Conservation (phyloP, 805 yeast species). For the Barnettozyma populi region DNA sequence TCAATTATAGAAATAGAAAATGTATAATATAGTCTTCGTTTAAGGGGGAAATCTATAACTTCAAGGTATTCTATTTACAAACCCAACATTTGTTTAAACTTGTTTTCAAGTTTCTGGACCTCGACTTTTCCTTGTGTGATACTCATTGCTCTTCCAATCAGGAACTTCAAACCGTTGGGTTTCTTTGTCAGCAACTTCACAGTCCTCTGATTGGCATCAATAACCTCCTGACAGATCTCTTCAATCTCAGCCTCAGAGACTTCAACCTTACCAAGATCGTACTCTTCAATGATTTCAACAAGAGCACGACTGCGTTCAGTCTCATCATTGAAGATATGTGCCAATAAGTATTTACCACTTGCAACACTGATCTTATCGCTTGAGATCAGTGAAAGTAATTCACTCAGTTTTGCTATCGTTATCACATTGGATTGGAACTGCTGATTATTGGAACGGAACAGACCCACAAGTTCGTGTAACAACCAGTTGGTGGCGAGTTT, state of each 20-base stretch:
- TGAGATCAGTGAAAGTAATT: slow-evolving; percentile 48
- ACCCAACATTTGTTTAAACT: slow-evolving; percentile 26
- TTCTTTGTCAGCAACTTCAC: slow-evolving; percentile 54
- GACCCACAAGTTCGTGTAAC: slow-evolving; percentile 74
- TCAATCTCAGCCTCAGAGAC: slow-evolving; percentile 30
- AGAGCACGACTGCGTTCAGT: slow-evolving; percentile 34
- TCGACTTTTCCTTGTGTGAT: slow-evolving; percentile 56
- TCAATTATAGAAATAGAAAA: not conserved
- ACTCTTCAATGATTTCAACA: slow-evolving; percentile 44
- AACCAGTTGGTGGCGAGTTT: slow-evolving; percentile 69
- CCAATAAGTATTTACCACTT: slow-evolving; percentile 60
- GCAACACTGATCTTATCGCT: slow-evolving; percentile 47
- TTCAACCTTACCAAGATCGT: slow-evolving; percentile 39
- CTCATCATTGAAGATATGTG: slow-evolving; percentile 51
- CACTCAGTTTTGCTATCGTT: slow-evolving; percentile 43
- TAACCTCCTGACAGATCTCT: slow-evolving; percentile 31
- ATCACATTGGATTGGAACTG: slow-evolving; percentile 29
- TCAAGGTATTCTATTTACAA: slow-evolving; percentile 5
- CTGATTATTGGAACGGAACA: slow-evolving; percentile 46
- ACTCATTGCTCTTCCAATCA: slow-evolving; percentile 84
- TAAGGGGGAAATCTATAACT: not conserved
- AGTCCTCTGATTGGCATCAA: slow-evolving; percentile 41
- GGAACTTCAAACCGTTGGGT: slow-evolving; percentile 59
- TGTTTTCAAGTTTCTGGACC: slow-evolving; percentile 30
- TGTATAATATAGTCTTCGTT: not conserved